Evolutionary conservation across 2,329 filamentous ascomycete genomes (phyloP), one percentile per base, ranked within the genome.

Genomic region (Aureobasidium mangrovei): DNA sequence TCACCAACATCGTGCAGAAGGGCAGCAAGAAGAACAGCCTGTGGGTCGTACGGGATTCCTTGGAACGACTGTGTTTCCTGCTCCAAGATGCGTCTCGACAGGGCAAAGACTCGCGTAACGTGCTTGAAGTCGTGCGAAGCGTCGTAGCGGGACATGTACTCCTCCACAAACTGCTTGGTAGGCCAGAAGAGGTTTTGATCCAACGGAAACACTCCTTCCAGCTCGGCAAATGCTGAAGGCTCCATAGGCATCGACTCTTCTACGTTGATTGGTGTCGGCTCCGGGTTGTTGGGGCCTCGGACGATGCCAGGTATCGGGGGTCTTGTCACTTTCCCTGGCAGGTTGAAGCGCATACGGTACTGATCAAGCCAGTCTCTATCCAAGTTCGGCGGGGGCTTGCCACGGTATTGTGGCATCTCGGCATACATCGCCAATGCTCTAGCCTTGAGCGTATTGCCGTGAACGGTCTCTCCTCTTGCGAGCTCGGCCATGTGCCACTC

Each of bases 51-150:
- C 29, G 59, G 46, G 9, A 51, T 56, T 2, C 60, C 35, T 1
- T 69, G 65, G 41, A 70, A 61, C 62, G 67, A 48, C 55, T 61
- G 53, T 64, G 64, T 69, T 52, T 83, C 78, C 39, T 69, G 67
- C 41, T 73, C 62, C 57, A 85, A 75, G 59, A 89, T 84, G 60
- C 78, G 73, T 43, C 81, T 80, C 5, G 89, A 81, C 35, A 93
- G 79, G n/a, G 79, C 77, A 26, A 90, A 72, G 26, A 96, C 90
- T 52, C 91, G 85, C 59, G 82, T 74, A 63, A 95, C 87, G 69
- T 96, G 91, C 55, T 81, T 75, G 74, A 88, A 94, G 73, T 95
- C 88, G 73, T 96, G 91, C 2, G 88, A 95, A 49, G 82, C 82
- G 71, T 96, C 91, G 70, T 88, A 88, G 59, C 80, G 76, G 43